Evolutionary conservation across 2,329 filamentous ascomycete species (phyloP), one percentile per base, ranked within the genome.

Genomic region (Sporothrix phasma): DNA sequence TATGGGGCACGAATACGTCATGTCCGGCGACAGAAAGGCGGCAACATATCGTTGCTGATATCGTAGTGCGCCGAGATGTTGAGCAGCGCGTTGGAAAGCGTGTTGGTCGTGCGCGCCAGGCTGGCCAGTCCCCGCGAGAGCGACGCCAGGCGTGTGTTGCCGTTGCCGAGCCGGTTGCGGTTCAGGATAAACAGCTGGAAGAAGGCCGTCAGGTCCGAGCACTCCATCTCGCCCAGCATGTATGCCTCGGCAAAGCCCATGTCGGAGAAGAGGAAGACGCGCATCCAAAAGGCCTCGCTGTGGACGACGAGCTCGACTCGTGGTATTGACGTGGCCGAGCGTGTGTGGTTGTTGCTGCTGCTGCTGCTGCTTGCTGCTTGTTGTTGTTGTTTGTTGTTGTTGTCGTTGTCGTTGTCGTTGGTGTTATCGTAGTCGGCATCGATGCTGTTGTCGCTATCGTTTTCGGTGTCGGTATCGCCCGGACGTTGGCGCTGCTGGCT

Each of bases 61-160:
- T 91, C 88, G 72, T 91, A 91, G 68, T 91, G 88, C 4, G 87
- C 86, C 2, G 82, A 82, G 61, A 88, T 85, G 71, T 91, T 89
- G 49, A 88, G 76, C 11, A 84, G 78, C 1, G 84, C 78, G 68
- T 83, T 84, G 1, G 79, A 79, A 13, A 85, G 72, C 6, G 81
- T 84, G 70, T 87, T 86, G 11, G 80, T 81, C 51, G 77, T 79
- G 65, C 80, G 75, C 11, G 86, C 82, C 41, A 89, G 71, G 56
- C 80, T 82, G 3, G 84, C 81, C 46, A 88, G 73, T 3, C 82
- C 80, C 5, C 79, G 78, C 1, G 82, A 82, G 34, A 89, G 70
- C 56, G 80, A 80, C 3, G 86, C 87, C 51, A 84, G 80, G 66
- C 83, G 72, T 0, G 84, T 89, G 1, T 79, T 84, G 29, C 84